Percentiles rank a stretch among this genome's conserved stretches.
phyloP scores from a whole-genome alignment of 139 green algal genomes.

The Closterium sp. region DNA sequence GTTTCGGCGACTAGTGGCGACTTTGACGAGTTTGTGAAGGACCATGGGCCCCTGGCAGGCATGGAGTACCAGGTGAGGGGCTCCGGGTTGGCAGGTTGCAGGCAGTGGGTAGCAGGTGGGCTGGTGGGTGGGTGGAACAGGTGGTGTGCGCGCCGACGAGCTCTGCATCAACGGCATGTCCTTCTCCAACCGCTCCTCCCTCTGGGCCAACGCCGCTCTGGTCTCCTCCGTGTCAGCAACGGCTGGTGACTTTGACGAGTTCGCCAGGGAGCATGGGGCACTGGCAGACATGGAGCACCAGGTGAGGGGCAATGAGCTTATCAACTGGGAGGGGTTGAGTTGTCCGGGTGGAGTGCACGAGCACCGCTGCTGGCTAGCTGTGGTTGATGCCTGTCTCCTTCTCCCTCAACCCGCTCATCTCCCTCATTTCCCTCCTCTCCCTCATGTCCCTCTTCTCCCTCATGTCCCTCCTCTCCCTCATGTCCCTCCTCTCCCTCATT shows the following conservation, averaged over 20 bases:
- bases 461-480: neutral
- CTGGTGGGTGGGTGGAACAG: constrained; percentile 43
- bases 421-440: neutral
- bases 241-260: constrained; percentile 67
- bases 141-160: constrained; percentile 75
- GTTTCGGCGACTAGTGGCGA: constrained; percentile 59
- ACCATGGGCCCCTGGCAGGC: constrained; percentile 66
- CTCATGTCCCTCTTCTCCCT: neutral
- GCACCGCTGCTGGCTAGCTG: too few species aligned
- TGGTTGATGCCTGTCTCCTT: too few species aligned
- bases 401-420: neutral
- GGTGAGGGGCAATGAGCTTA: constrained; percentile 2
- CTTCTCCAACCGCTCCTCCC: constrained; percentile 60
- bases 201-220: constrained; percentile 80
- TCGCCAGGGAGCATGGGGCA: constrained; percentile 51
- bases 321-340: too few species aligned
- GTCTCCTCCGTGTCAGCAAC: constrained; percentile 60
- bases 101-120: too few species aligned
- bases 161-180: constrained; percentile 89
- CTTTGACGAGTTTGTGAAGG: constrained; percentile 57
- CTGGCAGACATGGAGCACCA: constrained; percentile 76
- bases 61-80: constrained; percentile 62
- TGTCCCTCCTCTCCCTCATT: neutral
- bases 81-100: too few species aligned
- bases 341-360: too few species aligned